A percentile compares a stretch with the other conserved stretches of the same genome.
Evolutionary conservation across 345 rosid species (phyloP).

Genomic region (Rhizophora apiculata): DNA sequence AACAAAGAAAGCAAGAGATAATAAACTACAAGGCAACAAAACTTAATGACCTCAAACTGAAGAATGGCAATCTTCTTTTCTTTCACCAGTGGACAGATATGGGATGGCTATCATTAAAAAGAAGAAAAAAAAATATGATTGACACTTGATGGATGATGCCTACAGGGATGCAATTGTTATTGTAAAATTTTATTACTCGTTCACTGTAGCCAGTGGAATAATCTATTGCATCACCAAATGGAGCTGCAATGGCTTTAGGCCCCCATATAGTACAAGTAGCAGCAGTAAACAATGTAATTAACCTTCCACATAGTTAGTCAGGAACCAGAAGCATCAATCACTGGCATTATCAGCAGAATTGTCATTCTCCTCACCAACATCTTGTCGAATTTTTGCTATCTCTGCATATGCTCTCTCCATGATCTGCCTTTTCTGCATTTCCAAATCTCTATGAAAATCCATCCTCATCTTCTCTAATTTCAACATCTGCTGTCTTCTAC

Average conservation of each 20-base stretch:
- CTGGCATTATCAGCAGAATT: conserved; percentile 62
- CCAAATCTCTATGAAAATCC: conserved; percentile 87
- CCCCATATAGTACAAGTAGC: conserved; percentile 33
- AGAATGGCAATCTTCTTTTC: no score
- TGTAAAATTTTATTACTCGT: conserved; percentile 1
- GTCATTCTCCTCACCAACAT: conserved; percentile 47
- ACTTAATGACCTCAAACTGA: no score
- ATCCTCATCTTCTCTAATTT: conserved; percentile 93
- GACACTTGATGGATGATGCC: no score
- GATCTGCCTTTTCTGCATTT: conserved; percentile 82
- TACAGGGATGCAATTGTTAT: no score
- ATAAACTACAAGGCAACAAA: no score
- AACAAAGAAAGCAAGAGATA: no score
- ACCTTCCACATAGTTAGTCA: conserved; percentile 5
- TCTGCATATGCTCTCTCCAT: conserved; percentile 76
- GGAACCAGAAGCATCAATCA: conserved; percentile 31
- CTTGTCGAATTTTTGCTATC: conserved; percentile 65
- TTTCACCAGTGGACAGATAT: no score
- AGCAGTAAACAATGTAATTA: conserved; percentile 14
- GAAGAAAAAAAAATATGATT: no score
- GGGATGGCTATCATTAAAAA: no score
- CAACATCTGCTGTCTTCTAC: conserved; percentile 76
- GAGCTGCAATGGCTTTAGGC: not conserved
- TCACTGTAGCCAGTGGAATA: conserved; percentile 16
- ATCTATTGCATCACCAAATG: conserved; percentile 20